Conservation (phyloP, 2,329 filamentous ascomycete genomes). For the Knoxdaviesia proteae region DNA sequence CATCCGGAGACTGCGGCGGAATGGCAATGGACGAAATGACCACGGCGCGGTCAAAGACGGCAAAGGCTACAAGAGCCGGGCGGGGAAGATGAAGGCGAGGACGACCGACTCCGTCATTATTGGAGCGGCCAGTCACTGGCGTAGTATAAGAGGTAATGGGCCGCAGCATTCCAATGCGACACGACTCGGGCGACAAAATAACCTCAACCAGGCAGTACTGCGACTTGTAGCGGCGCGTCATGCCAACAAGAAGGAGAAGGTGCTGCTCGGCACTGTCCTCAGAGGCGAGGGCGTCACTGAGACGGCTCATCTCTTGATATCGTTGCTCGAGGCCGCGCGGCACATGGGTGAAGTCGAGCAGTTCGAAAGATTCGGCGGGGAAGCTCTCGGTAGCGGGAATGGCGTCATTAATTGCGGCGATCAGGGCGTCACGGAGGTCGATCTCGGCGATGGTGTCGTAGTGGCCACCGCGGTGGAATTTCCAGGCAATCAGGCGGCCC, state of each 20-base stretch:
- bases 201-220: constrained; percentile 62
- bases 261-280: constrained; percentile 33
- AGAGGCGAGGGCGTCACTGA: constrained; percentile 26
- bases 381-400: constrained; percentile 26
- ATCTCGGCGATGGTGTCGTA: constrained; percentile 53
- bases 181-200: constrained; percentile 30
- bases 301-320: constrained; percentile 26
- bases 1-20: constrained; percentile 49
- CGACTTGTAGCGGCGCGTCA: constrained; percentile 28
- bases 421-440: constrained; percentile 45
- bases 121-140: constrained; percentile 21
- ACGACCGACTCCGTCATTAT: constrained; percentile 15
- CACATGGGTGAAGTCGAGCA: constrained; percentile 63
- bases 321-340: constrained; percentile 29
- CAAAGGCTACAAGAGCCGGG: constrained; percentile 60
- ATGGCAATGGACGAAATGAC: constrained; percentile 55
- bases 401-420: constrained; percentile 36
- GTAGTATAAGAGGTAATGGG: constrained; percentile 44
- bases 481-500: constrained; percentile 69
- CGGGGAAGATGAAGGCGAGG: constrained; percentile 60
- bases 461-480: constrained; percentile 70
- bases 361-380: constrained; percentile 40
- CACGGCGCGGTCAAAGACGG: constrained; percentile 60
- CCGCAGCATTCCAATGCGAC: constrained; percentile 44
- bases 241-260: constrained; percentile 39